Conservation (phyloP, 345 rosid genomes). For the Diplotaxis tenuifolia region DNA sequence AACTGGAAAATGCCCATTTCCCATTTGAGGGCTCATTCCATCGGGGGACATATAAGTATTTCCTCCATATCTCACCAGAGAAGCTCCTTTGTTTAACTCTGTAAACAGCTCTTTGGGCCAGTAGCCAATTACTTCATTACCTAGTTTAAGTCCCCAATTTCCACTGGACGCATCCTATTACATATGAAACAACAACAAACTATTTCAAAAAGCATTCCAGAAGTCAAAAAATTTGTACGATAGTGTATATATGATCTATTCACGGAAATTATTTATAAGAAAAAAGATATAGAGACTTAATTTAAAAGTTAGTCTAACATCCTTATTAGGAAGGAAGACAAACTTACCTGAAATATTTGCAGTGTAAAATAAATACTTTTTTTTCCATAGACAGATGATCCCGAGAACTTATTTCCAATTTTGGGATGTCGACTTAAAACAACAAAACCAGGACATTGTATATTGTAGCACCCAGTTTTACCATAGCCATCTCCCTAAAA, state of each 20-base stretch:
- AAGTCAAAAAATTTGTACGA: too few species aligned
- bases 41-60: not conserved
- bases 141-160: slow-evolving; percentile 13
- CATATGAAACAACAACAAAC: not conserved
- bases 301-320: too few species aligned
- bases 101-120: slow-evolving; percentile 23
- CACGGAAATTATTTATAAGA: too few species aligned
- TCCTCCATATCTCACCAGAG: slow-evolving; percentile 24
- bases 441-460: slow-evolving; percentile 31
- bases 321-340: not conserved
- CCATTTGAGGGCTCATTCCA: slow-evolving; percentile 23
- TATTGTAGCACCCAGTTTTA: slow-evolving; percentile 30
- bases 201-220: not conserved
- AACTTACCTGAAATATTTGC: slow-evolving; percentile 1
- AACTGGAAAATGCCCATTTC: slow-evolving; percentile 17
- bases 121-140: slow-evolving; percentile 10
- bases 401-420: slow-evolving; percentile 2
- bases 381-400: slow-evolving; percentile 10
- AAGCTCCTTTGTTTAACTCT: slow-evolving; percentile 8
- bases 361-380: not conserved
- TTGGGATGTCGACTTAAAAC: not conserved
- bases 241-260: too few species aligned
- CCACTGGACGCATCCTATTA: slow-evolving; percentile 17
- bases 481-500: slow-evolving; percentile 12
- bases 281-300: too few species aligned